Evolutionary conservation across 1,284 basidiomycete species (phyloP), one percentile per base, ranked within the genome.

Genomic region (Xerocomus amazonicus): DNA sequence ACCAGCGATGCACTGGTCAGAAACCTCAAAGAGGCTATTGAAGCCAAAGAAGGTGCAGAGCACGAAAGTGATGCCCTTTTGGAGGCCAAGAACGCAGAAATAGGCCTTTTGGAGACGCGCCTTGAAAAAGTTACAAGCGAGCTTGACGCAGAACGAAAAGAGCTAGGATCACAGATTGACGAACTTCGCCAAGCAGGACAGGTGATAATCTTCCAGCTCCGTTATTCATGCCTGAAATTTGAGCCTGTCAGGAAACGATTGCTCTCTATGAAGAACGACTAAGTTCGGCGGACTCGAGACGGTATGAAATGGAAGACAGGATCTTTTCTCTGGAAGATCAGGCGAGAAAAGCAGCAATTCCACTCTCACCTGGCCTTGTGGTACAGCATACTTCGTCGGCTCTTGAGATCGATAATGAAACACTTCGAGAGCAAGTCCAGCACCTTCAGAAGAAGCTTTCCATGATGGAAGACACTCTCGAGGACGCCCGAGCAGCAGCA

Each of bases 331-430:
- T 92, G 9, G 86, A 93, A 63, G 77, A 81, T 29, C 75, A 80
- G 48, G 66, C 55, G 52, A 66, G 54, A 65, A 73, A 57, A 53
- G 60, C 53, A 53, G 59, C 62, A 6, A 53, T 61, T 26, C 73
- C 73, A 7, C 63, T 63, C 9, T 77, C 75, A 7, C 72, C 77
- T 5, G 56, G 61, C 2, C 63, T 70, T 2, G 57, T 61, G 8
- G 68, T 69, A 19, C 73, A 73, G 9, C 73, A 74, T 44, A 70
- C 77, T 8, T 65, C 75, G 10, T 79, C 81, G 3, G 81, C 92
- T 0, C 81, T 85, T 1, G 84, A 93, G 62, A 97, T 98, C 60
- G 94, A 98, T 70, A 96, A 96, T 61, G 93, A 97, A 67, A 86
- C 83, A 23, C 78, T 97, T 28, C 83, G 81, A 16, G 93, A 95